Evolutionary conservation across 176 grass and related monocot genomes (phyloP), one percentile per base, ranked within the genome.

Genomic region (Elaeis guineensis): DNA sequence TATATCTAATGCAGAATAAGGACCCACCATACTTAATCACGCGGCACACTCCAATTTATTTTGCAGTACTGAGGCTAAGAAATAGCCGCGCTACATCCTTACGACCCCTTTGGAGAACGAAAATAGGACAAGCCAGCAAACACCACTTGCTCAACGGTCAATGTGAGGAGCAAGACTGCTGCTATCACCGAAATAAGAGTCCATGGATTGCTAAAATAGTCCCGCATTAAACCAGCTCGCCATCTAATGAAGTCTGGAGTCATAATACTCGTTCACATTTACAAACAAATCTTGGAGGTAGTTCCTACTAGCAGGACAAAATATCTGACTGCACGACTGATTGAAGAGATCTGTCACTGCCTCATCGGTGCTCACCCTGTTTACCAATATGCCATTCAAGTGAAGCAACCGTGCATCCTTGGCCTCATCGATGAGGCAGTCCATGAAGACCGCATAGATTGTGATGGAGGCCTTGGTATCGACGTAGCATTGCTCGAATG

Each of bases 131-230:
- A 72, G 18, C 15, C 64, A 89, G 28, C 76, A 64, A 3, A 53
- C 67, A 28, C 5, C 0, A 5, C 26, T 60, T 83, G 85, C 56
- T 80, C 1, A 14, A 59, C 0, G 16, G 72, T 39, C 5, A 89
- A 17, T 53, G 3, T 0, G 17, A 89, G 29, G 28, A 89, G 2
- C 18, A 89, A 1, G 0, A 73, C 1, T 0, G 54, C 80, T 0
- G 72, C 76, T 9, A 69, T 7, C 14, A 83, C 50, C 1, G 85
- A 89, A 0, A 69, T 73, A 3, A 16, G 11, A 21, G 67, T 58
- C 85, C 85, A 89, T 0, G 73, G 85, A 55, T 71, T 89, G 64
- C 49, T 71, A 17, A 83, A 89, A 59, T 89, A 78, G 70, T 69
- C 55, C 50, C 65, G 75, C 52, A 26, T 72, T 0, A 89, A 57